Evolutionary conservation across 345 rosid genomes (phyloP).

Genomic region (Populus davidiana): DNA sequence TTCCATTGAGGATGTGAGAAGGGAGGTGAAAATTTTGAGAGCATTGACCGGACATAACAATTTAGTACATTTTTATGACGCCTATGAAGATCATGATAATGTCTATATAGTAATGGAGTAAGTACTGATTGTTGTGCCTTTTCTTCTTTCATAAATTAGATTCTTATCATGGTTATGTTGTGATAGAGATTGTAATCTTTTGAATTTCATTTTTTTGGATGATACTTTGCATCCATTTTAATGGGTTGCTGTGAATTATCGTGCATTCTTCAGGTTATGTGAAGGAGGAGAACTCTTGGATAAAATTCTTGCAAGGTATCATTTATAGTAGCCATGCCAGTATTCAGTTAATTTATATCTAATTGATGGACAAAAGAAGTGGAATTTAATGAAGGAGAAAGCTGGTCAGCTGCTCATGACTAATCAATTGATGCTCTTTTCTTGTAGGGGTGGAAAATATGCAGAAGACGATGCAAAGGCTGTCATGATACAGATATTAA

Average conservation of each 20-base stretch:
- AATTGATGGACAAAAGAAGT: neutral
- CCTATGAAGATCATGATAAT: conserved; percentile 80
- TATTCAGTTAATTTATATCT: neutral
- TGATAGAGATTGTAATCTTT: neutral
- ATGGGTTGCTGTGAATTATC: neutral
- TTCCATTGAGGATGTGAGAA: conserved; percentile 93
- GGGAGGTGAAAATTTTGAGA: conserved; percentile 87
- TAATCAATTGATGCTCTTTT: conserved; percentile 3
- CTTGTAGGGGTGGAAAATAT: conserved; percentile 81
- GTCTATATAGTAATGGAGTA: conserved; percentile 97
- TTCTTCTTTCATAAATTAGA: neutral
- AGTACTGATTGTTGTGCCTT: conserved; percentile 19
- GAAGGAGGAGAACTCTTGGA: conserved; percentile 98
- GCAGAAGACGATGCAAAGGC: conserved; percentile 84
- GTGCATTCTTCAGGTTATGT: conserved; percentile 60
- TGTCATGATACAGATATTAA: conserved; percentile 75
- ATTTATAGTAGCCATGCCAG: neutral
- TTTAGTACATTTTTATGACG: conserved; percentile 77
- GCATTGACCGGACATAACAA: conserved; percentile 87
- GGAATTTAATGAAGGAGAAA: neutral
- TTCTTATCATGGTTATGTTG: neutral
- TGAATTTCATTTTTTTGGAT: neutral
- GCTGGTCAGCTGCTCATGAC: neutral
- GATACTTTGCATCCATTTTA: neutral
- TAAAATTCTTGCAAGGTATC: conserved; percentile 95